A percentile compares a stretch with the other conserved stretches of the same genome.
Evolutionary conservation across 2,329 filamentous ascomycete species (phyloP).

Genomic region (Fusarium incarnatum): DNA sequence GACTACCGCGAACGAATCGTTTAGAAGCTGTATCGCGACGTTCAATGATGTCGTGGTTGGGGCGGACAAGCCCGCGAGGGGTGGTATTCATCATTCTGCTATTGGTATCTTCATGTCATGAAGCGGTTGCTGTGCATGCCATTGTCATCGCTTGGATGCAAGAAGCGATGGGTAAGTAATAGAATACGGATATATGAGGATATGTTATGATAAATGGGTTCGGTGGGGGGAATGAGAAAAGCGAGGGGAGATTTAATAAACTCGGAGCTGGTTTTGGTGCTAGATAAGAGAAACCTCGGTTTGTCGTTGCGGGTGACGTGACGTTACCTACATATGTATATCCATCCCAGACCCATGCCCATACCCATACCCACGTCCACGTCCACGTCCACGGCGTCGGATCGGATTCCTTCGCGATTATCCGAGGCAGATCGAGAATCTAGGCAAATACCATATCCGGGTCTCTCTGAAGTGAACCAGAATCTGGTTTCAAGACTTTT

Average conservation of each 20-base stretch:
- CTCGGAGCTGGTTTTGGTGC: slow-evolving; percentile 8
- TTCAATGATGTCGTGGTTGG: slow-evolving; percentile 13
- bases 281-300: slow-evolving; percentile 15
- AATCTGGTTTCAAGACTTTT: slow-evolving; percentile 30
- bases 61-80: slow-evolving; percentile 15
- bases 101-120: slow-evolving; percentile 42
- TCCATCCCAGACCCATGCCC: not conserved
- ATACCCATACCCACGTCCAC: slow-evolving; percentile 4
- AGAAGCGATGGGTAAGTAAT: not conserved
- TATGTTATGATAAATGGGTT: not conserved
- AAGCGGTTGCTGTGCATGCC: slow-evolving; percentile 26
- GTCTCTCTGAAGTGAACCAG: slow-evolving; percentile 4
- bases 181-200: not conserved
- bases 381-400: not conserved
- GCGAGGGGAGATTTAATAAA: slow-evolving; percentile 12
- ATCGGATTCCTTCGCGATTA: slow-evolving; percentile 16
- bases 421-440: slow-evolving; percentile 20
- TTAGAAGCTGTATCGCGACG: slow-evolving; percentile 12
- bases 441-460: not conserved
- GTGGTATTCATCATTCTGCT: slow-evolving; percentile 32
- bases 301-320: slow-evolving; percentile 21
- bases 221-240: not conserved
- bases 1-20: slow-evolving; percentile 48
- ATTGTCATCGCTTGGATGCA: slow-evolving; percentile 19
- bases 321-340: slow-evolving; percentile 33